Percentiles rank a stretch among this genome's conserved stretches.
Conservation (phyloP, 352 stramenopile genomes). For the Phytophthora ohioensis region DNA sequence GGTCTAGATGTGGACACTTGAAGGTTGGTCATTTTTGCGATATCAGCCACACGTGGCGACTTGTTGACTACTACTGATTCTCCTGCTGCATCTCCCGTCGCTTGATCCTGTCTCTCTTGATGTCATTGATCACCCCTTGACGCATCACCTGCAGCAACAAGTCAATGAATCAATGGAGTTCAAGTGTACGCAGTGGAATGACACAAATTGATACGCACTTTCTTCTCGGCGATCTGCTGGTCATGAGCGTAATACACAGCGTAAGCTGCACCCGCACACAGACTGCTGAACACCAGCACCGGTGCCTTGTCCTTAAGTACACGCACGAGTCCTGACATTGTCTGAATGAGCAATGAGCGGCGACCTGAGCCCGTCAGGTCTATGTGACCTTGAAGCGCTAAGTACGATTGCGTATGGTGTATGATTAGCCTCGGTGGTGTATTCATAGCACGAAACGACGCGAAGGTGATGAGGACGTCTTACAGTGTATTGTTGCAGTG, state of each 20-base stretch:
- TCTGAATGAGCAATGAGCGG: slow-evolving; percentile 7
- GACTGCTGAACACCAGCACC: slow-evolving; percentile 49
- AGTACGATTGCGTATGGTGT: slow-evolving; percentile 33
- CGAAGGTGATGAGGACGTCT: background rate
- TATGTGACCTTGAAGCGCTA: slow-evolving; percentile 28
- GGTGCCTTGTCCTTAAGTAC: slow-evolving; percentile 58
- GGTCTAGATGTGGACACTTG: slow-evolving; percentile 4
- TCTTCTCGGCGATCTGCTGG: slow-evolving; percentile 76
- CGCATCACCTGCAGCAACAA: slow-evolving; percentile 63
- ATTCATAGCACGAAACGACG: slow-evolving; percentile 42
- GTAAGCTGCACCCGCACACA: slow-evolving; percentile 58
- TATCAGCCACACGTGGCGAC: slow-evolving; percentile 1
- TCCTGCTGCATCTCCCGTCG: slow-evolving; percentile 54
- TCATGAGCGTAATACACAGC: slow-evolving; percentile 84
- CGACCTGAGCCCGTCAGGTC: slow-evolving; percentile 7
- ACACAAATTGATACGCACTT: slow-evolving; percentile 45
- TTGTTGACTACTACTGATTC: slow-evolving; percentile 35
- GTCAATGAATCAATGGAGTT: slow-evolving; percentile 12
- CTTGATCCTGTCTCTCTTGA: slow-evolving; percentile 74
- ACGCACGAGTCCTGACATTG: slow-evolving; percentile 26
- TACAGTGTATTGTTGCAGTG: slow-evolving; percentile 9
- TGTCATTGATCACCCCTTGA: slow-evolving; percentile 83
- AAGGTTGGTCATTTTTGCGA: slow-evolving; percentile 9
- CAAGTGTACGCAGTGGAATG: background rate
- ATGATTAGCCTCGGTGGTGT: slow-evolving; percentile 29